Evolutionary conservation across 129 eudicot species (phyloP).

Genomic region (Erigeron canadensis): DNA sequence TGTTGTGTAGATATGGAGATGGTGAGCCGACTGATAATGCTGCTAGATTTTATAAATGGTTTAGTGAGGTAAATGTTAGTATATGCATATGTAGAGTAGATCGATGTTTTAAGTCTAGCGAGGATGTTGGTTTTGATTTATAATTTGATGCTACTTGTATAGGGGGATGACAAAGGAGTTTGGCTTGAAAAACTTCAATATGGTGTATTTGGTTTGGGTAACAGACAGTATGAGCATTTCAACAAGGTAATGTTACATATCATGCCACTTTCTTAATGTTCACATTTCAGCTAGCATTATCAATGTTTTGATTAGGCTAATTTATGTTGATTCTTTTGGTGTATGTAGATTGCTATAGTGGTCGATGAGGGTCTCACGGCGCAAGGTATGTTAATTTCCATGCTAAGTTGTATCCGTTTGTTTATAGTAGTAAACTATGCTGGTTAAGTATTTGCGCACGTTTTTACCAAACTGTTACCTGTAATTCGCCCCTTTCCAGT

Average conservation of each 20-base stretch:
- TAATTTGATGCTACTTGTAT: not conserved
- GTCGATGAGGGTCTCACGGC: constrained; percentile 65
- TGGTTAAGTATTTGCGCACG: not conserved
- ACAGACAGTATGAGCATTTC: constrained; percentile 94
- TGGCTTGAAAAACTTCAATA: constrained; percentile 74
- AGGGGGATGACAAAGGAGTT: constrained; percentile 72
- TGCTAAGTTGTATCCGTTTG: constrained; percentile 1
- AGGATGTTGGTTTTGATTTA: constrained; percentile 11
- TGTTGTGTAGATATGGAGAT: constrained; percentile 80
- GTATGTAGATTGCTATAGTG: constrained; percentile 67
- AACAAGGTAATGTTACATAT: constrained; percentile 59
- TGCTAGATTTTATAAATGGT: constrained; percentile 94
- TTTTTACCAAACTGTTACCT: not conserved
- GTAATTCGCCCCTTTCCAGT: not conserved
- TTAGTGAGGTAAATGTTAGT: constrained; percentile 60
- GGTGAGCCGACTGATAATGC: constrained; percentile 99
- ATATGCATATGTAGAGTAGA: not conserved
- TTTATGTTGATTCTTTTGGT: not conserved
- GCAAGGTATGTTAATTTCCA: constrained; percentile 56
- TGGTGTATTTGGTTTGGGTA: constrained; percentile 93
- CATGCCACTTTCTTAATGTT: not conserved
- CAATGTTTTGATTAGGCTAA: constrained; percentile 21
- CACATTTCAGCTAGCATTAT: constrained; percentile 10
- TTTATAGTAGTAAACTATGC: not conserved
- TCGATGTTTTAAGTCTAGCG: constrained; percentile 7